A percentile compares a stretch with the other conserved stretches of the same genome.
Conservation (phyloP, 108 stramenopile species). For the Halocafeteria seosinensis region DNA sequence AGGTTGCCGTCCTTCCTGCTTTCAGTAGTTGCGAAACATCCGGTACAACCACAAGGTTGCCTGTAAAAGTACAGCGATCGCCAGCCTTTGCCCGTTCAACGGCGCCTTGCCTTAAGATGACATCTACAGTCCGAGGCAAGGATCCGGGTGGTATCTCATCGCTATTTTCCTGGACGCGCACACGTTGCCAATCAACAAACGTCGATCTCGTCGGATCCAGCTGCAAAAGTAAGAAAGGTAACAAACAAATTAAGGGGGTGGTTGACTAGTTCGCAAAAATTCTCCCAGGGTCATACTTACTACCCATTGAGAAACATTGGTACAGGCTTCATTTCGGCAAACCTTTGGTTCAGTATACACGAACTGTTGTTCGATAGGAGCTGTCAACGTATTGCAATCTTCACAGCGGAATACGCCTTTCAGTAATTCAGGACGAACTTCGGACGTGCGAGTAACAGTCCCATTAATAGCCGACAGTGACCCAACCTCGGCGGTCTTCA, state of each 20-base stretch:
- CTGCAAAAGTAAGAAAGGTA: no score
- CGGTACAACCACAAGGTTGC: constrained; percentile 72
- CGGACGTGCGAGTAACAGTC: constrained; percentile 82
- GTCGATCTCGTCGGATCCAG: constrained; percentile 44
- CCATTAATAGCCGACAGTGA: constrained; percentile 51
- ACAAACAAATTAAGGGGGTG: no score
- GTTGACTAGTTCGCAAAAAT: no score
- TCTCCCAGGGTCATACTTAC: no score
- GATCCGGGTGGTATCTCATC: constrained; percentile 89
- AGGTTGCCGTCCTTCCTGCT: constrained; percentile 54
- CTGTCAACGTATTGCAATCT: constrained; percentile 63
- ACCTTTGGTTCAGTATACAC: constrained; percentile 82
- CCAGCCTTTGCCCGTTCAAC: constrained; percentile 95
- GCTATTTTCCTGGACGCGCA: constrained; percentile 89
- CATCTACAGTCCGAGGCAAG: constrained; percentile 83
- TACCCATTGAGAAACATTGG: constrained; percentile 54
- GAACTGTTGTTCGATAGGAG: constrained; percentile 72
- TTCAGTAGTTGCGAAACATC: constrained; percentile 68
- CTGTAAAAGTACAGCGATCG: constrained; percentile 69
- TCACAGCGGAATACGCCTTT: constrained; percentile 71
- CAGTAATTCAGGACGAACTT: constrained; percentile 92
- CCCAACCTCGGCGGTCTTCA: constrained; percentile 59
- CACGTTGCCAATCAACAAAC: constrained; percentile 91
- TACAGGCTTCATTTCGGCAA: constrained; percentile 76
- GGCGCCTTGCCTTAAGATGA: constrained; percentile 78